Conservation (phyloP, 2,329 filamentous ascomycete genomes). For the Arthrobotrys pseudoclavata region DNA sequence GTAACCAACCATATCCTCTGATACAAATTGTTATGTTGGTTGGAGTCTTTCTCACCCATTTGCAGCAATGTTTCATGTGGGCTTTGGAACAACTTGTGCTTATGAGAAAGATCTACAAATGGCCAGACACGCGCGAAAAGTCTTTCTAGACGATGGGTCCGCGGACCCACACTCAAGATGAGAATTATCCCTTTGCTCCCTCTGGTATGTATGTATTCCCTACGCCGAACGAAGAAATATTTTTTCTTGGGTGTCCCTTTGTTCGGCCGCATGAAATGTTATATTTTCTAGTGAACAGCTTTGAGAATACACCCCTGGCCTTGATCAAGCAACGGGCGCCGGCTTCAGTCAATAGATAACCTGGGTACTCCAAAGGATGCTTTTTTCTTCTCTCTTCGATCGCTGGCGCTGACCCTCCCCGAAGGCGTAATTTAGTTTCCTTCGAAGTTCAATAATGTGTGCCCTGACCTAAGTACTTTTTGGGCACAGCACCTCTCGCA, state of each 20-base stretch:
- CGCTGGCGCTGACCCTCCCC: slow-evolving; percentile 47
- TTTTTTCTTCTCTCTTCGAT: slow-evolving; percentile 23
- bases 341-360: slow-evolving; percentile 46
- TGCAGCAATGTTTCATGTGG: slow-evolving; percentile 26
- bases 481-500: not conserved
- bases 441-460: slow-evolving; percentile 49
- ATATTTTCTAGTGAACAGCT: slow-evolving; percentile 19
- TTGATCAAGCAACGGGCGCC: slow-evolving; percentile 33
- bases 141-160: not conserved
- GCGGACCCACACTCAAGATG: slow-evolving; percentile 18
- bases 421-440: slow-evolving; percentile 53
- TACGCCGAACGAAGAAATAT: slow-evolving; percentile 22
- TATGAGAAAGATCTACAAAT: slow-evolving; percentile 3
- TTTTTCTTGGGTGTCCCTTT: slow-evolving; percentile 33
- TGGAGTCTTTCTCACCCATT: slow-evolving; percentile 47
- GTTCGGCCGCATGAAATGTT: slow-evolving; percentile 46
- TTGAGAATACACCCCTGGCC: slow-evolving; percentile 38
- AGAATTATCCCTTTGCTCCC: slow-evolving; percentile 51
- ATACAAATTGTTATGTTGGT: slow-evolving; percentile 38
- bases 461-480: slow-evolving; percentile 37
- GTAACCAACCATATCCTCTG: slow-evolving; percentile 22
- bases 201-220: slow-evolving; percentile 40
- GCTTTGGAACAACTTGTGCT: slow-evolving; percentile 3
- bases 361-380: slow-evolving; percentile 15
- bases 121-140: not conserved